Base-by-base conservation (phyloP, 495 filamentous ascomycete species). In the Alectoria sarmentosa region DNA sequence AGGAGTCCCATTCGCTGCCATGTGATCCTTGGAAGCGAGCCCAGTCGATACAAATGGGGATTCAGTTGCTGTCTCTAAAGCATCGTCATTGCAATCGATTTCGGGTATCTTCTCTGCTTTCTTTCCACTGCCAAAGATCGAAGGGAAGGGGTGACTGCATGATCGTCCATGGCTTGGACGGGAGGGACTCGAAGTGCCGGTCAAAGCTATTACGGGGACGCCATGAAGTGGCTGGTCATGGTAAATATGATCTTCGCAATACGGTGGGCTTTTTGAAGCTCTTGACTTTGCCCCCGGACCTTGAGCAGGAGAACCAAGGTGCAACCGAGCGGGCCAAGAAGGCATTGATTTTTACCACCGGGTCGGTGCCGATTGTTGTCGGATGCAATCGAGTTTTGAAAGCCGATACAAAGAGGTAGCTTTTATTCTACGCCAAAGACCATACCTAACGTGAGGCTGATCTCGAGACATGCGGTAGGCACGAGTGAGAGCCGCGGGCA, bases 81-180 rank as follows among this genome's bases (percentile, higher is more conserved):
- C 59, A 32, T 64, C 65, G n/a, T 75, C 71, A n/a, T 79, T 75
- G 10, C 75, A 73, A 39, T 78, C 76, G 10, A 76, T 63, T 56
- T 72, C 69, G 63, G 63, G 56, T 66, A 70, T 75, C n/a, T 76
- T 75, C n/a, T 76, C 69, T 68, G 82, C 84, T 74, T 82, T 87
- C 61, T 77, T 82, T 58, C 76, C 72, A 64, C 68, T 66, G 10
- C 73, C 77, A 21, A 82, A 78, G 68, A 90, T 85, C 36, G 85
- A 86, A 6, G 86, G 83, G 65, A 90, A 89, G 9, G 88, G 87
- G 66, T 92, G 87, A 73, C 89, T 92, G 78, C 87, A 82, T 52
- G 89, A 90, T 59, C 89, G 87, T 21, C 78, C 75, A 74, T 92
- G 66, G 21, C 36, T 46, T 46, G 41, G 39, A 55, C 21, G 41